Evolutionary conservation across 169 alveolate genomes (phyloP), one percentile per base, ranked within the genome.

Genomic region (Perkinsus olseni): DNA sequence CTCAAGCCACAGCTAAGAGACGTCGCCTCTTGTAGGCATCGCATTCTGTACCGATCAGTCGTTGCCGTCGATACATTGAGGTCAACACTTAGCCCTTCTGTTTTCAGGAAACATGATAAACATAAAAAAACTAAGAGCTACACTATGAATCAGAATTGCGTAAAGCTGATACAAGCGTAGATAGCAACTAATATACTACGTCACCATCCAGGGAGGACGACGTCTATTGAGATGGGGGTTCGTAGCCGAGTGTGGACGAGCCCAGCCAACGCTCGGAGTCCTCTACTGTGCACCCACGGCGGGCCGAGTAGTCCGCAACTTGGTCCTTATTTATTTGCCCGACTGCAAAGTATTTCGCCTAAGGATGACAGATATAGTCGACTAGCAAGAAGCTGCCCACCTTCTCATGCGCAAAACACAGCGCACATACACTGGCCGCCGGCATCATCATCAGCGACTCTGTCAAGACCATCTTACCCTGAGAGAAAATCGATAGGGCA

Each of bases 381-480:
- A 62, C 82, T n/a, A n/a, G n/a, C n/a, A n/a, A 13, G 82, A 4
- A 62, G 34, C 37, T 24, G 34, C 13, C 34, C 36, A 62, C 82
- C 34, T 62, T 62, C 17, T 28, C 82, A 28, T 95, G 92, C 10
- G 95, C 94, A 37, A 96, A 93, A 74, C 94, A 95, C 31, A 96
- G 95, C 0, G 96, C 97, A 45, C 96, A 92, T 0, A 96, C 97
- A 11, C 96, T 94, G 38, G 95, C 93, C 0, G 97, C 97, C 0
- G 97, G 97, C 91, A 38, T 45, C 97, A 96, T 96, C 39, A 96
- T 96, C 38, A 95, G 74, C 34, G 94, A 82, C 92, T 96, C 97
- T 34, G 97, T 95, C n/a, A 96, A 62, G 74, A 91, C 92, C 91
- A 96, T 95, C 17, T 62, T 62, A 62, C 82, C 82, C 82, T 62